Conservation (phyloP, 2,329 filamentous ascomycete genomes). For the Xylariales sp. region DNA sequence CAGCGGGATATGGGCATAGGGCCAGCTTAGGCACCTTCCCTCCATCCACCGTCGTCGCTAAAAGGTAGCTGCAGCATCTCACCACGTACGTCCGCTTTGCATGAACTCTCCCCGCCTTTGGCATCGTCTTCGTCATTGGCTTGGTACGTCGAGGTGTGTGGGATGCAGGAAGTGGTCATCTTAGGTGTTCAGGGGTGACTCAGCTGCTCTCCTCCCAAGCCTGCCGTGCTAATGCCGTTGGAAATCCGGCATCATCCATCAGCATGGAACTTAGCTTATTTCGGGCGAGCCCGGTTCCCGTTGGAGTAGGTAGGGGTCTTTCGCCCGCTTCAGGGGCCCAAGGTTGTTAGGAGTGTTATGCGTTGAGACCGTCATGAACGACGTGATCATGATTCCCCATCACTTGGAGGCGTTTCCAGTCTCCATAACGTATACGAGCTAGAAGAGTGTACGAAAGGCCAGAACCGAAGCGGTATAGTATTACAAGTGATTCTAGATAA, state of each 20-base stretch:
- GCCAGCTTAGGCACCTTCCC: background rate
- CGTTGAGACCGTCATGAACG: background rate
- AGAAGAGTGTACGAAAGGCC: background rate
- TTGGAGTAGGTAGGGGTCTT: background rate
- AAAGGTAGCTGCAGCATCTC: conserved; percentile 5
- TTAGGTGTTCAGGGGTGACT: background rate
- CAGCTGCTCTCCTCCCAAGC: background rate
- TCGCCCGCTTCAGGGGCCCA: background rate
- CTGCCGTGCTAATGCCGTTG: background rate
- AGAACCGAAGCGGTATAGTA: background rate
- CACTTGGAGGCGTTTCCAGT: background rate
- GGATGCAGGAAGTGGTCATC: background rate
- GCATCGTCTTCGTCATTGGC: background rate
- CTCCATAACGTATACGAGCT: background rate
- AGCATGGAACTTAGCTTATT: conserved; percentile 8
- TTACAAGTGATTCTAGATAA: background rate
- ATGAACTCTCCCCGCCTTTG: background rate
- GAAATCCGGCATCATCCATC: conserved; percentile 9
- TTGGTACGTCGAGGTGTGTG: background rate
- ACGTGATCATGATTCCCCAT: background rate
- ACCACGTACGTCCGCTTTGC: conserved; percentile 12
- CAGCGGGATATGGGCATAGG: background rate
- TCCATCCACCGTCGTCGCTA: background rate
- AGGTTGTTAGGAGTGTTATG: background rate
- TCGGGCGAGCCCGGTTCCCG: background rate